These are phyloP conservation scores for Teratosphaeria destructans DNA, from an alignment of 2,329 filamentous ascomycete species.

Conservation along the genomic window DNA sequence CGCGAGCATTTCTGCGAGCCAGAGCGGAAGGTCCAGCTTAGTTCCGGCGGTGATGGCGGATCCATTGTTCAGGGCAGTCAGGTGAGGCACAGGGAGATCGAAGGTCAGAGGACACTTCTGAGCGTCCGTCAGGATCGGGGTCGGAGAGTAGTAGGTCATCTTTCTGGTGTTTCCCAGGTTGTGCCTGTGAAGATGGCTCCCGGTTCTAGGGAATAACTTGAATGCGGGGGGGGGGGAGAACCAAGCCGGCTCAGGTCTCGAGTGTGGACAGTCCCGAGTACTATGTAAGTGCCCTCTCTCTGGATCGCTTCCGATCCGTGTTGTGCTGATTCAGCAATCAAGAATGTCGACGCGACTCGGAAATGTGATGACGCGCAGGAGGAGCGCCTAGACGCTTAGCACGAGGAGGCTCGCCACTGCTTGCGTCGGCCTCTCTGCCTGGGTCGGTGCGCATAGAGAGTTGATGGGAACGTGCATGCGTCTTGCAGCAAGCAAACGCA, in stretches of 20 bases:
- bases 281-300: neutral
- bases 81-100: constrained; percentile 74
- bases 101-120: constrained; percentile 97
- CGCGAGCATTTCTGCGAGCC: constrained; percentile 90
- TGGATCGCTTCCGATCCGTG: neutral
- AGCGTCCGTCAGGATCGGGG: constrained; percentile 74
- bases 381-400: neutral
- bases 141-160: constrained; percentile 67
- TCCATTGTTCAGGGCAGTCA: constrained; percentile 73
- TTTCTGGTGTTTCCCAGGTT: neutral
- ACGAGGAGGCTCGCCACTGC: neutral
- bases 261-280: neutral
- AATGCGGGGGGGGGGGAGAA: too few species aligned
- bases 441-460: neutral
- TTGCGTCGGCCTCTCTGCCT: neutral
- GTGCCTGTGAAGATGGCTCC: neutral
- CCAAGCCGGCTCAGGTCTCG: too few species aligned
- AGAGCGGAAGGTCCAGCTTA: constrained; percentile 73
- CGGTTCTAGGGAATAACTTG: too few species aligned
- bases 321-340: neutral
- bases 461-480: neutral
- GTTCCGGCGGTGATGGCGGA: constrained; percentile 68
- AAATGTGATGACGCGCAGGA: constrained; percentile 1
- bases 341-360: neutral
- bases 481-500: neutral